Conservation (phyloP, 495 filamentous ascomycete species). For the Aspergillus taichungensis region DNA sequence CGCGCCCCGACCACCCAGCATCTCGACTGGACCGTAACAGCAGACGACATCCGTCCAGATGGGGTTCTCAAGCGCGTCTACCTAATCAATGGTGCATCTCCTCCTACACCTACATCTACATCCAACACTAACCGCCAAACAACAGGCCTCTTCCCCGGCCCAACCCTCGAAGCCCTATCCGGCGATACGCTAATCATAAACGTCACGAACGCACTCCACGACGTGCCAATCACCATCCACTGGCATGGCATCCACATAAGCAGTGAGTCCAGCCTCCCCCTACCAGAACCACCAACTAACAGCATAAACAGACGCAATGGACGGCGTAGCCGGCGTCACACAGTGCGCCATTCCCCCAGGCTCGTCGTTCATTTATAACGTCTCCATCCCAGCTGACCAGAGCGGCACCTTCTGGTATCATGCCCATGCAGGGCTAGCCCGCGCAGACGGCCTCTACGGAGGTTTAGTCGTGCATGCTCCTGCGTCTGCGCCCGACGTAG, state of each 20-base stretch:
- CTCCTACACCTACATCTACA: neutral
- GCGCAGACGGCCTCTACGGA: constrained; percentile 67
- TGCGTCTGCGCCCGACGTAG: constrained; percentile 1
- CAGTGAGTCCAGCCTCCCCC: constrained; percentile 24
- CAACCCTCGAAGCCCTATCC: constrained; percentile 30
- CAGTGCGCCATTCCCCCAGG: constrained; percentile 62
- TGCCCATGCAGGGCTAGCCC: constrained; percentile 56
- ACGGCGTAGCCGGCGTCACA: constrained; percentile 57
- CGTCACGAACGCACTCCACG: constrained; percentile 57
- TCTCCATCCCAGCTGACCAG: constrained; percentile 62
- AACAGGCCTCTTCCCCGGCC: constrained; percentile 29
- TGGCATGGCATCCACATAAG: constrained; percentile 73
- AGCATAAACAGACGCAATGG: constrained; percentile 46
- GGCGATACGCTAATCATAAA: constrained; percentile 66
- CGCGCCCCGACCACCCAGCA: constrained; percentile 23
- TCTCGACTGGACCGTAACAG: constrained; percentile 27
- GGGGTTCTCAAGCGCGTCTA: constrained; percentile 33
- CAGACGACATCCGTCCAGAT: constrained; percentile 26
- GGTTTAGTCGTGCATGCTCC: constrained; percentile 64
- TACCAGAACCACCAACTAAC: neutral
- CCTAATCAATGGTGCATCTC: constrained; percentile 27
- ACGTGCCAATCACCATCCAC: constrained; percentile 62
- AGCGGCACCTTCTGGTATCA: constrained; percentile 83
- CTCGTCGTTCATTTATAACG: constrained; percentile 60
- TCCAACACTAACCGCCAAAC: neutral